Conservation (phyloP, 192 early-diverging fungal genomes). For the Dissophora ornata region DNA sequence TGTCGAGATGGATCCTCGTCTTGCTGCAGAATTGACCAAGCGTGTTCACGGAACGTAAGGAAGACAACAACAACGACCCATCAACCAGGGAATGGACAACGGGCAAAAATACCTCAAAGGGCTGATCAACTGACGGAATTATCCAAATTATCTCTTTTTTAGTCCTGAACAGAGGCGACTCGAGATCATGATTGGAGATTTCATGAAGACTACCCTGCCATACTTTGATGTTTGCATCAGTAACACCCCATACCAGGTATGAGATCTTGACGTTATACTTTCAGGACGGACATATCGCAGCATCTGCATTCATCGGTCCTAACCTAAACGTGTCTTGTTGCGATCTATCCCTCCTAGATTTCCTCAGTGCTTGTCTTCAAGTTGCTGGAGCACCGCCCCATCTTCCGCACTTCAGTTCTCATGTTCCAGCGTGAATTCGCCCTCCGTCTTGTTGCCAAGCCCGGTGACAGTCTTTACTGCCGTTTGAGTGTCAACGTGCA, state of each 20-base stretch:
- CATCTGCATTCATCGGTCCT: too few species aligned
- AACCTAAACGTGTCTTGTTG: too few species aligned
- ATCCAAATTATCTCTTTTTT: too few species aligned
- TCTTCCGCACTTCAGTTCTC: slow-evolving; percentile 92
- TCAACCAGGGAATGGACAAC: not conserved
- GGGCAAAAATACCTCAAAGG: slow-evolving; percentile 13
- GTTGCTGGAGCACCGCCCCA: slow-evolving; percentile 92
- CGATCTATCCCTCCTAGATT: slow-evolving; percentile 63
- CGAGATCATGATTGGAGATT: slow-evolving; percentile 97
- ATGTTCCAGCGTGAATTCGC: slow-evolving; percentile 99
- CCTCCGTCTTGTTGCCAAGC: slow-evolving; percentile 91
- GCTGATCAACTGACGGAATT: too few species aligned
- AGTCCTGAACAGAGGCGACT: slow-evolving; percentile 85
- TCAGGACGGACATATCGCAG: not conserved
- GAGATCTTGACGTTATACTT: not conserved
- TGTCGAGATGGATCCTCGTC: slow-evolving; percentile 95
- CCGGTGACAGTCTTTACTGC: slow-evolving; percentile 92
- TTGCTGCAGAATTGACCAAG: slow-evolving; percentile 96
- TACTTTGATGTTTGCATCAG: slow-evolving; percentile 98
- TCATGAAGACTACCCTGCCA: slow-evolving; percentile 95
- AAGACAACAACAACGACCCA: too few species aligned
- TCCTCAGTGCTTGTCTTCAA: slow-evolving; percentile 97
- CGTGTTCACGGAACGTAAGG: slow-evolving; percentile 94
- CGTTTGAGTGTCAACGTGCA: slow-evolving; percentile 95
- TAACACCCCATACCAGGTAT: slow-evolving; percentile 95